These are phyloP conservation scores for Plasmodiophora brassicae DNA, from an alignment of 208 protist species.

Conservation along the genomic window DNA sequence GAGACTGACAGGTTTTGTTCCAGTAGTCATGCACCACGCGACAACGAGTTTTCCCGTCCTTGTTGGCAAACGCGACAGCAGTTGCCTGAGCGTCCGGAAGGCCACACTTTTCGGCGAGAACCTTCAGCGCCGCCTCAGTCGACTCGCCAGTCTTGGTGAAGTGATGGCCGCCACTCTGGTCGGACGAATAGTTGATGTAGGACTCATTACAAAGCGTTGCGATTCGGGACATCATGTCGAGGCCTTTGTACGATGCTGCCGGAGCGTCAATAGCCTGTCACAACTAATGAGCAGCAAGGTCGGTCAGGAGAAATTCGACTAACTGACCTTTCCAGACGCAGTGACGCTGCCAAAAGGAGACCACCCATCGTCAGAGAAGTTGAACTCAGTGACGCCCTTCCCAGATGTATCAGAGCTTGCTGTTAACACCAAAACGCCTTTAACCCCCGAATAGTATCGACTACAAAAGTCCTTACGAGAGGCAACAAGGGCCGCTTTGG, in stretches of 20 bases:
- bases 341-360: neutral
- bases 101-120: slow-evolving; percentile 16
- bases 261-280: neutral
- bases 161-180: neutral
- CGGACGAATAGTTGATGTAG: slow-evolving; percentile 29
- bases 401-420: neutral
- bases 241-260: neutral
- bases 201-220: slow-evolving; percentile 42
- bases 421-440: slow-evolving; percentile 11
- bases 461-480: neutral
- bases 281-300: neutral
- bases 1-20: neutral
- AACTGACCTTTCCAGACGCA: neutral
- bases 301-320: neutral
- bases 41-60: slow-evolving; percentile 65
- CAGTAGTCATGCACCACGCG: neutral
- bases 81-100: slow-evolving; percentile 81
- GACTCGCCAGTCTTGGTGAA: slow-evolving; percentile 44
- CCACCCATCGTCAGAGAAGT: slow-evolving; percentile 30
- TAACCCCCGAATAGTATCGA: neutral
- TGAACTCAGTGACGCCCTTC: neutral
- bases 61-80: slow-evolving; percentile 74
- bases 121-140: slow-evolving; percentile 51
- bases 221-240: neutral
- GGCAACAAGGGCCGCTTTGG: slow-evolving; percentile 38